Conservation (phyloP, 78 protist species). For the Cavenderia fasciculata region DNA sequence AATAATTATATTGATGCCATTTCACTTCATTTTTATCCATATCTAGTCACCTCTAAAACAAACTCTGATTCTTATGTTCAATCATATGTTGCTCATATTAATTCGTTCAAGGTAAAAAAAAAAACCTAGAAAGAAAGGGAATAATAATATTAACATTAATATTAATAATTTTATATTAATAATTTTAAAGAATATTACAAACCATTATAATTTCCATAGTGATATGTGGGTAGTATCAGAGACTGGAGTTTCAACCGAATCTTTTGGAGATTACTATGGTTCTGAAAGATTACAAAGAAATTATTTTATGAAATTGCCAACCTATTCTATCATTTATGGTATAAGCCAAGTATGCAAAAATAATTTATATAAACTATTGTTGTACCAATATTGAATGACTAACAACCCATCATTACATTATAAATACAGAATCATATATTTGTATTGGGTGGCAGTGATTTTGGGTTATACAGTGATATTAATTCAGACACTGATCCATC, state of each 20-base stretch:
- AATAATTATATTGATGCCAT: constrained; percentile 47
- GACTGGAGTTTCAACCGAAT: constrained; percentile 27
- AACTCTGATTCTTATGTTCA: constrained; percentile 5
- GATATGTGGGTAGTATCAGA: background rate
- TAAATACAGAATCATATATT: constrained; percentile 35
- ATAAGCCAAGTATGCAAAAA: constrained; percentile 8
- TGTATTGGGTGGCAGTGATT: constrained; percentile 7
- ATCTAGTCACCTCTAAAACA: constrained; percentile 4
- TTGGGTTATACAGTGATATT: background rate
- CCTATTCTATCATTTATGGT: background rate
- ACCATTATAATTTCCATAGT: background rate
- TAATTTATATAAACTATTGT: background rate
- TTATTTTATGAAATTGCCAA: constrained; percentile 34
- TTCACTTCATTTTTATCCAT: constrained; percentile 40
- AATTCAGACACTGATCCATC: background rate
- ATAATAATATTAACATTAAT: no score
- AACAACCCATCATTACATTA: no score
- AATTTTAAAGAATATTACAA: constrained; percentile 3
- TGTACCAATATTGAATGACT: no score
- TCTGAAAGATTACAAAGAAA: constrained; percentile 1
- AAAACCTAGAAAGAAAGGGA: background rate
- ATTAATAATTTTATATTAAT: no score
- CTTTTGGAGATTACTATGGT: constrained; percentile 13
- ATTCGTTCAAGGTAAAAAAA: constrained; percentile 14
- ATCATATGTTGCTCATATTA: background rate